Conservation (phyloP, 768 basidiomycete genomes). For the Panellus pusillus region DNA sequence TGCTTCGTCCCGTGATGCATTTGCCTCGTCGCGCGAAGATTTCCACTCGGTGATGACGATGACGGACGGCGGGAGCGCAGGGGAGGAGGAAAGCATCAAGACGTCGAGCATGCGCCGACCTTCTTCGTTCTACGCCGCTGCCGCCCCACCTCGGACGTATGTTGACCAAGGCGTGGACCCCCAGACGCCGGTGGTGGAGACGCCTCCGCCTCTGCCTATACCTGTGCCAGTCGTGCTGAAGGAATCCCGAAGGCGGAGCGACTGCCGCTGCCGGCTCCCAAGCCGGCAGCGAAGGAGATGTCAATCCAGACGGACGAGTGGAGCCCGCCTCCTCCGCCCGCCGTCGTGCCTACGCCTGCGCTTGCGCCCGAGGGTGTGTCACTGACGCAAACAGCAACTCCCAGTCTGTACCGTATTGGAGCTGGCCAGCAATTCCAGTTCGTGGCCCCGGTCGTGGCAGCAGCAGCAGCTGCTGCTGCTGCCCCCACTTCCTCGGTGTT, state of each 20-base stretch:
- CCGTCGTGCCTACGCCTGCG: slow-evolving; percentile 32
- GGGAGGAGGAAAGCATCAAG: slow-evolving; percentile 73
- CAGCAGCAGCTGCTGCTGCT: slow-evolving; percentile 22
- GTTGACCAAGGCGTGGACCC: slow-evolving; percentile 21
- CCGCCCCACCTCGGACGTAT: slow-evolving; percentile 24
- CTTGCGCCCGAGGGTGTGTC: slow-evolving; percentile 30
- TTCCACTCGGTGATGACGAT: slow-evolving; percentile 76
- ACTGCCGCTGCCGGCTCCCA: slow-evolving; percentile 39
- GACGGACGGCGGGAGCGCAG: slow-evolving; percentile 68
- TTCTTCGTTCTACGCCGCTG: slow-evolving; percentile 30
- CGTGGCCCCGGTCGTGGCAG: slow-evolving; percentile 20
- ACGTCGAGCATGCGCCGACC: slow-evolving; percentile 48
- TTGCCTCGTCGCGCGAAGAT: slow-evolving; percentile 59
- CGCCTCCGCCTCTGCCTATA: slow-evolving; percentile 20
- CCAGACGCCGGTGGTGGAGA: slow-evolving; percentile 8
- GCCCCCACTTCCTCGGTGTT: slow-evolving; percentile 40
- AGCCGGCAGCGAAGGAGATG: slow-evolving; percentile 70
- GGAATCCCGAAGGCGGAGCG: slow-evolving; percentile 26
- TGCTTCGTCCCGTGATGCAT: slow-evolving; percentile 5
- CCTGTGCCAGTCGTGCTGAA: slow-evolving; percentile 28
- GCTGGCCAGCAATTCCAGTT: slow-evolving; percentile 25
- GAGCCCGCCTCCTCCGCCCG: slow-evolving; percentile 44
- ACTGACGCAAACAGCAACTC: slow-evolving; percentile 27
- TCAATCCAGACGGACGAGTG: slow-evolving; percentile 81
- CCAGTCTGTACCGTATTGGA: slow-evolving; percentile 22